Base-by-base conservation (phyloP, 352 stramenopile genomes). In the Pythium rishiriense region DNA sequence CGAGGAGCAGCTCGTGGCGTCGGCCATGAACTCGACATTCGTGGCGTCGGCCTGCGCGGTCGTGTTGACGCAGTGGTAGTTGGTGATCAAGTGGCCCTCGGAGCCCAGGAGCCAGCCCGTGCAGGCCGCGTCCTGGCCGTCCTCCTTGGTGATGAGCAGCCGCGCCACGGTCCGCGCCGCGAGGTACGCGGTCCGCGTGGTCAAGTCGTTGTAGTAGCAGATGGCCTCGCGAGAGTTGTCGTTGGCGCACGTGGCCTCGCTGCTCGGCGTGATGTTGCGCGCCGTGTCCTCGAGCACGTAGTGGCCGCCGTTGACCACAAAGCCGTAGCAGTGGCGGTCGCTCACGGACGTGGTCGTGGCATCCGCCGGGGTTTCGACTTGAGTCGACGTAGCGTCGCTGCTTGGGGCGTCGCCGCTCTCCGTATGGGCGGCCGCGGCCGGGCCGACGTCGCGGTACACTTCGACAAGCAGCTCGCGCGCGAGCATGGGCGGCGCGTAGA, bases 1-100 rank as follows among this genome's bases (percentile, higher is more conserved):
- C 21, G 68, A 63, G 12, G 56, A 72, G 53, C 81, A 90, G 3
- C 56, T 60, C 14, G 21, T 22, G 0, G 67, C 76, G 53, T 89
- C 72, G 6, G 80, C 81, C 69, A 87, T 79, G 62, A 92, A 90
- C 64, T 92, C 80, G 24, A 89, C 74, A 0, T 68, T 85, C 10
- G 74, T 80, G 21, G 43, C 54, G 2, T 39, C 49, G 0, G 83
- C 81, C 17, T 90, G 75, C 11, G 47, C 52, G 14, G 75, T 62
- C 0, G 64, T 71, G 25, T 75, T 68, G n/a, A 89, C 69, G 69
- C 83, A 90, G 65, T 92, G 83, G 56, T 88, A 73, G 63, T 92
- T 92, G 12, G 83, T 92, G 46, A 92, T 68, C 48, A 92, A 24
- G 57, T 92, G 78, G 4, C 79, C 76, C 37, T 79, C 60, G 9